Evolutionary conservation across 1,284 basidiomycete species (phyloP).

Genomic region (Tetrapyrgos nigripes): DNA sequence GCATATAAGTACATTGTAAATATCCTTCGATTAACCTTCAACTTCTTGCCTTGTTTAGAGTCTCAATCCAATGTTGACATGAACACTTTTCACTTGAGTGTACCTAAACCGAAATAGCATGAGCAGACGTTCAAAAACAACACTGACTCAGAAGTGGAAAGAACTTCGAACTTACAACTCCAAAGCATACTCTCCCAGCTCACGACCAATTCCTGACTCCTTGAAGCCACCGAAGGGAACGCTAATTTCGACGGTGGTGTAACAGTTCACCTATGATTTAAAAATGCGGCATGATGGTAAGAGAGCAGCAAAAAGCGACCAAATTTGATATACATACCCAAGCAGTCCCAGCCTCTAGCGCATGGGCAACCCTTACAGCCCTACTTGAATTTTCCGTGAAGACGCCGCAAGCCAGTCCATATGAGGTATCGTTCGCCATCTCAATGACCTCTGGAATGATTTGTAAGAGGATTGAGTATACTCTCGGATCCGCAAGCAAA

Average conservation of each 20-base stretch:
- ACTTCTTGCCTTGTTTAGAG: not conserved
- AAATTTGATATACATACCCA: no score
- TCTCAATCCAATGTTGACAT: conserved; percentile 64
- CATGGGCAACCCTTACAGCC: conserved; percentile 71
- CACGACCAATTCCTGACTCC: conserved; percentile 77
- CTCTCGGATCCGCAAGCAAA: not conserved
- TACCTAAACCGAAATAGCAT: conserved; percentile 53
- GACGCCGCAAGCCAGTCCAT: conserved; percentile 84
- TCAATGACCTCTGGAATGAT: conserved; percentile 64
- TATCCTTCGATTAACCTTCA: not conserved
- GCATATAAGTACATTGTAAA: not conserved
- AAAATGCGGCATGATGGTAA: not conserved
- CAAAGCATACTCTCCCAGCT: conserved; percentile 80
- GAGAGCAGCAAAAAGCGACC: not conserved
- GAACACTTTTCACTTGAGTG: conserved; percentile 77
- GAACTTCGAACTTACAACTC: conserved; percentile 51
- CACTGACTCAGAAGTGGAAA: not conserved
- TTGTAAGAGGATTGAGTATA: conserved; percentile 9
- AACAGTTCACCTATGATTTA: conserved; percentile 63
- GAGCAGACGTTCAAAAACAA: not conserved
- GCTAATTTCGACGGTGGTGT: conserved; percentile 60
- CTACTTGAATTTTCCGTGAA: conserved; percentile 76
- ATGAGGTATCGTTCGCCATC: conserved; percentile 82
- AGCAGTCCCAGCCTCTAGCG: conserved; percentile 77
- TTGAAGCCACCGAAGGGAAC: conserved; percentile 86